Evolutionary conservation across 2,329 filamentous ascomycete species (phyloP), one percentile per base, ranked within the genome.

Genomic region (Xylaria sp.): DNA sequence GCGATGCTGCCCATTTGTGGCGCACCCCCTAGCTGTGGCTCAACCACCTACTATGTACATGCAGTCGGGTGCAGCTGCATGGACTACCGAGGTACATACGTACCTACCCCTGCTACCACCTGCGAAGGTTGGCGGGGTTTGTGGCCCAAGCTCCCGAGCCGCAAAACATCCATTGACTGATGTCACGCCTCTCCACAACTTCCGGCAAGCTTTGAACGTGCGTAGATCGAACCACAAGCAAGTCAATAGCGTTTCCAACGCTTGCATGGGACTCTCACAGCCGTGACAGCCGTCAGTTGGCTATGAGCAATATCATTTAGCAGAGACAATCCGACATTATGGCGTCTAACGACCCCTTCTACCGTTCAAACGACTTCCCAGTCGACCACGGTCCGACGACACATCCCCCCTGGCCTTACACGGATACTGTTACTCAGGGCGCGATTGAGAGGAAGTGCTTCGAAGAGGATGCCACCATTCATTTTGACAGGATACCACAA

Each of bases 391-490:
- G 39, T 2, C 13, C 46, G 37, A 49, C 59, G 7, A 49, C 54
- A 37, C 38, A 62, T 34, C 39, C 13, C 24, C 58, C 54, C n/a
- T 70, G 68, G 68, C 67, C 67, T 22, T 2, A n/a, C 8, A 2
- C 63, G 9, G 16, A 47, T 24, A 38, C 53, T 7, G 37, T 44
- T 39, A 2, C 19, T 5, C 57, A 65, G 44, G 53, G 46, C 13
- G 29, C 41, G 20, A 49, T 69, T 20, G 66, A 70, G 53, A 50
- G 39, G 11, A 52, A 29, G 5, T 69, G 39, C 29, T 59, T 70
- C 19, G 59, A 60, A 39, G 56, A 65, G 2, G 68, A 62, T 5
- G 64, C 57, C 19, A 69, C 66, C 21, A 63, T 71, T n/a, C 44
- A 65, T 45, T 70, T 69, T 34, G 63, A 65, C 17, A 48, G 21